These are phyloP conservation scores for Neoascochyta sp. DNA, from an alignment of 2,329 filamentous ascomycete species.

Conservation along the genomic window DNA sequence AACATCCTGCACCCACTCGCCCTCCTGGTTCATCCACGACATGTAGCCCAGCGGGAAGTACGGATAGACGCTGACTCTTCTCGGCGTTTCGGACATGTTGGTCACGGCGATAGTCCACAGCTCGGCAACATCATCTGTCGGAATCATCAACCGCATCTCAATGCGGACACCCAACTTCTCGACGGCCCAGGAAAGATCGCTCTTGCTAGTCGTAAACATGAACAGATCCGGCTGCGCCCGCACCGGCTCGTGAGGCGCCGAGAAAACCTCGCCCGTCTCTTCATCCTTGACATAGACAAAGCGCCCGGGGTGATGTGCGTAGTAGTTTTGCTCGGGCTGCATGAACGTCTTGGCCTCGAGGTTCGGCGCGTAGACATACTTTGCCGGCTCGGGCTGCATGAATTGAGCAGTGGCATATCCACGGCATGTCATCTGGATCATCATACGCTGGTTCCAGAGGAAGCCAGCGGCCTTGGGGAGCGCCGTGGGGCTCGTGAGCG, in stretches of 20 bases:
- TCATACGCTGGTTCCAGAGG: slow-evolving; percentile 60
- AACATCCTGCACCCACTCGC: slow-evolving; percentile 50
- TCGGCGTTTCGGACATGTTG: slow-evolving; percentile 46
- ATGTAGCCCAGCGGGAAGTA: slow-evolving; percentile 60
- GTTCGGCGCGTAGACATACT: slow-evolving; percentile 58
- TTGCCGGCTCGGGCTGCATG: slow-evolving; percentile 60
- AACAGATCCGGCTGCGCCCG: slow-evolving; percentile 48
- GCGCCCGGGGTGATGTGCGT: slow-evolving; percentile 56
- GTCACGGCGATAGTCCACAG: slow-evolving; percentile 54
- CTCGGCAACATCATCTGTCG: slow-evolving; percentile 54
- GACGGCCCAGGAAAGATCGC: slow-evolving; percentile 53
- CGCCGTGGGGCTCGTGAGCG: slow-evolving; percentile 54
- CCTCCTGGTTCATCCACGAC: slow-evolving; percentile 61
- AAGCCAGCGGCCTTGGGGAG: slow-evolving; percentile 56
- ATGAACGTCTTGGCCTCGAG: slow-evolving; percentile 59
- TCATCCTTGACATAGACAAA: slow-evolving; percentile 60
- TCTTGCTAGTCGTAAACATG: slow-evolving; percentile 54
- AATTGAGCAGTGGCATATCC: slow-evolving; percentile 58
- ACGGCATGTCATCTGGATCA: slow-evolving; percentile 58
- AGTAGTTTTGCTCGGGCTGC: slow-evolving; percentile 60
- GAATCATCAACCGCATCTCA: slow-evolving; percentile 51
- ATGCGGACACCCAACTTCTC: slow-evolving; percentile 52
- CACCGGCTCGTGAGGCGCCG: slow-evolving; percentile 55
- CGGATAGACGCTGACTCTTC: slow-evolving; percentile 53
- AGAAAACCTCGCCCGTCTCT: slow-evolving; percentile 50